Evolutionary conservation across 371 early-diverging fungal species (phyloP), one percentile per base, ranked within the genome.

Genomic region (Chytridium lagenaria): DNA sequence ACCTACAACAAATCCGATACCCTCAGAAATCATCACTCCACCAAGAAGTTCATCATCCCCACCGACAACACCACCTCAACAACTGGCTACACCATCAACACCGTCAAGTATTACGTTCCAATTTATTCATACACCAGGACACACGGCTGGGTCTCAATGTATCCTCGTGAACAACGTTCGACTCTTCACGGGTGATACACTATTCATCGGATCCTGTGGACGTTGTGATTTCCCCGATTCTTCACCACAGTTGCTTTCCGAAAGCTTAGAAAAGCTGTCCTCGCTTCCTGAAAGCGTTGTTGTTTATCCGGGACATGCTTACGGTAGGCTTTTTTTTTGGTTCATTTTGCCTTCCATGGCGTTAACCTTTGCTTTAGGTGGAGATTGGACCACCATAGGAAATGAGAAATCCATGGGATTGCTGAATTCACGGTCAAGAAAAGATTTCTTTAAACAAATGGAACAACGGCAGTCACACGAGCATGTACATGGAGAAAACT

Each of bases 101-200:
- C 23, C 37, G 31, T 5, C 26, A 23, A 7, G 7, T 7, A 78
- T 80, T 12, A 74, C 78, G 2, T 76, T 94, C 31, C 77, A 83
- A 52, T 93, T 94, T 69, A 70, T 94, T 51, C 96, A 94, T 76
- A 94, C 94, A 28, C 95, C 95, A 0, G 96, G 96, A 10, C 96
- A 96, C 80, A 93, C 95, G 33, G 90, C 91, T 1, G 96, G 96
- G 1, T 91, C 92, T 38, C 93, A 94, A 79, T 90, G 92, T 38
- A 68, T 96, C 22, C 66, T 94, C 55, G 85, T 95, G 23, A 93
- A 93, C 78, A 84, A 82, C 26, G 79, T 81, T 57, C 84, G 94
- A n/a, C 81, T 96, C 61, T 80, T 96, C 40, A 88, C 91, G n/a
- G 95, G 95, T 0, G 96, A 96, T 77, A 94, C 94, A 2, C 78